Evolutionary conservation across 306 rosid species (phyloP), one percentile per base, ranked within the genome.

Genomic region (Vachellia collinsii): DNA sequence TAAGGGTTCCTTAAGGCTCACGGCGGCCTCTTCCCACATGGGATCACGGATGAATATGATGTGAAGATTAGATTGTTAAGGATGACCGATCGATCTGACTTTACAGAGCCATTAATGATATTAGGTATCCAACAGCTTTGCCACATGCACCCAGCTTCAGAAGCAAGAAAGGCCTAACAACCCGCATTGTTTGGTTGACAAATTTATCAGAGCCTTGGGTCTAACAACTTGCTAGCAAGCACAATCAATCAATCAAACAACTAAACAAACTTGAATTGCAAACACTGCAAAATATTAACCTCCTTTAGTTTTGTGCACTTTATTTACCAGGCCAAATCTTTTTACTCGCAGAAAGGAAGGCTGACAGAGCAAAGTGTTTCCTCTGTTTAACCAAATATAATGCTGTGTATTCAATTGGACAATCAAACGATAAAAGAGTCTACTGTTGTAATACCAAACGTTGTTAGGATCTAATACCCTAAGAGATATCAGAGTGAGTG

Each of bases 111-210:
- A 37, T 64, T 64, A 34, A 64, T 64, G 16, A 16, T 7, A 36
- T 64, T 64, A 64, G 44, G 70, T 64, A 34, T 36, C 44, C 70
- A 64, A 64, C 75, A 80, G 63, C 78, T 72, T 36, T 23, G 61
- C 47, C 79, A 73, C 74, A 50, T 63, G 83, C 78, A 38, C 34
- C 41, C 7, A 38, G 38, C 75, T 80, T 64, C 54, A 70, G 80
- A 66, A 74, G 70, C 75, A 81, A 81, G 75, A 74, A 29, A 80
- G 48, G 2, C 79, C 56, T 64, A 80, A 64, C 68, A 50, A 47
- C 73, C 23, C 53, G 19, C 51, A 79, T 8, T 16, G 44, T 71
- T 61, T 44, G 53, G 43, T 72, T 62, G 68, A 64, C 43, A 38
- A 80, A 72, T 80, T 72, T 48, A 48, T 63, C 6, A 39, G 20